Conservation (phyloP, 345 rosid genomes). For the Chamaenerion angustifolium region DNA sequence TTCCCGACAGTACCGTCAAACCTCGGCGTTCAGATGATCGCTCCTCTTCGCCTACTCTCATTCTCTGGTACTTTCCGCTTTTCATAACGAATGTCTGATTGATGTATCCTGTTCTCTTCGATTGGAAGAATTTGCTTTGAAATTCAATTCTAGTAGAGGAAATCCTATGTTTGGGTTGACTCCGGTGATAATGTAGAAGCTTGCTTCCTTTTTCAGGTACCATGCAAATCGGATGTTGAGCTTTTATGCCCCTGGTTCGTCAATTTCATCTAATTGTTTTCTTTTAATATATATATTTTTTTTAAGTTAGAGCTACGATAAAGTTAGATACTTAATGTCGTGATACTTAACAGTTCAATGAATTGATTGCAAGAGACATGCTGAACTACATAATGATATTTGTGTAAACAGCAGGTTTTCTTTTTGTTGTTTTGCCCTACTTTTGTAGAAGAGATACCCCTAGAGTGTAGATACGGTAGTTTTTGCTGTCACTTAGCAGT, state of each 20-base stretch:
- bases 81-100: not conserved
- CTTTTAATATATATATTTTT: not conserved
- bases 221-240: constrained; percentile 97
- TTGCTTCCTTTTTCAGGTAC: constrained; percentile 32
- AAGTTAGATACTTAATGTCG: too few relatives aligned
- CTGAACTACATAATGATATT: too few relatives aligned
- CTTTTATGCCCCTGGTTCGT: constrained; percentile 93
- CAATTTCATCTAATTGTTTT: not conserved
- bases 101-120: not conserved
- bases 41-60: constrained; percentile 23
- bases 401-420: too few relatives aligned
- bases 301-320: too few relatives aligned
- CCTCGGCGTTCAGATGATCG: constrained; percentile 17
- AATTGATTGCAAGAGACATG: too few relatives aligned
- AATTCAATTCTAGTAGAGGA: not conserved
- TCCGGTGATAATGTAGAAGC: not conserved
- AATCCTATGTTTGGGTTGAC: not conserved
- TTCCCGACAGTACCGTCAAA: constrained; percentile 66
- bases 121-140: not conserved
- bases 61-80: constrained; percentile 47
- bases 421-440: too few relatives aligned
- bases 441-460: too few relatives aligned
- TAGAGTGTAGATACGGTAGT: too few relatives aligned
- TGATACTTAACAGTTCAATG: too few relatives aligned
- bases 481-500: too few relatives aligned